These are phyloP conservation scores for Rhododendron molle DNA, from an alignment of 148 eudicot genomes.

Conservation along the genomic window DNA sequence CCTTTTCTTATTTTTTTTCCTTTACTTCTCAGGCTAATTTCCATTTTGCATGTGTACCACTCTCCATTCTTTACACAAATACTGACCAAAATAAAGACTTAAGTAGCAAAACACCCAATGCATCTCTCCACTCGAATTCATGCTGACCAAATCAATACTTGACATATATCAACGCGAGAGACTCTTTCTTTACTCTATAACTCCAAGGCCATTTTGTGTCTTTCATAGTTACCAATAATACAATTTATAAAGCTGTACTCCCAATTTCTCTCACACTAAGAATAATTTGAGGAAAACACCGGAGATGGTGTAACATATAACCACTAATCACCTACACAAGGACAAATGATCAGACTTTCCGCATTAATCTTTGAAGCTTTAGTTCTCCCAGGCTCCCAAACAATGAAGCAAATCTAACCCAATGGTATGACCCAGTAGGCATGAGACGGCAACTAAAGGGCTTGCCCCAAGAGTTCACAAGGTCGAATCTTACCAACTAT, in stretches of 20 bases:
- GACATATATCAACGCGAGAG: not conserved
- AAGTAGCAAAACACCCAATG: not conserved
- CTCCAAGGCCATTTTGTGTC: not conserved
- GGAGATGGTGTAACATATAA: not conserved
- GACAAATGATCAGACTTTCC: not conserved
- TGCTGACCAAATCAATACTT: not conserved
- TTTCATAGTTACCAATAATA: not conserved
- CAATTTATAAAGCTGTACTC: not conserved
- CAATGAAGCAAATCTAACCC: not conserved
- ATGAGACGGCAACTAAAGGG: too few relatives aligned
- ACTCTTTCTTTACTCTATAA: not conserved
- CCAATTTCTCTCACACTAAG: not conserved
- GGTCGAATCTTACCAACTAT: too few relatives aligned
- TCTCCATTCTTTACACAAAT: not conserved
- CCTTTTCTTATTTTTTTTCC: not conserved
- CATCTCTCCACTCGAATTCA: not conserved
- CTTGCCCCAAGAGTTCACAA: too few relatives aligned
- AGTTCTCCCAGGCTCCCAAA: slow-evolving; percentile 1
- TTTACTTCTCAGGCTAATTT: not conserved
- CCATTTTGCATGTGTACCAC: not conserved
- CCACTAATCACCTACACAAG: not conserved
- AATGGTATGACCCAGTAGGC: too few relatives aligned
- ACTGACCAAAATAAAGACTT: not conserved
- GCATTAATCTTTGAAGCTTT: not conserved
- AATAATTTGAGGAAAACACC: not conserved